Conservation (phyloP, 2,329 filamentous ascomycete species). For the Aspergillus glaucus region DNA sequence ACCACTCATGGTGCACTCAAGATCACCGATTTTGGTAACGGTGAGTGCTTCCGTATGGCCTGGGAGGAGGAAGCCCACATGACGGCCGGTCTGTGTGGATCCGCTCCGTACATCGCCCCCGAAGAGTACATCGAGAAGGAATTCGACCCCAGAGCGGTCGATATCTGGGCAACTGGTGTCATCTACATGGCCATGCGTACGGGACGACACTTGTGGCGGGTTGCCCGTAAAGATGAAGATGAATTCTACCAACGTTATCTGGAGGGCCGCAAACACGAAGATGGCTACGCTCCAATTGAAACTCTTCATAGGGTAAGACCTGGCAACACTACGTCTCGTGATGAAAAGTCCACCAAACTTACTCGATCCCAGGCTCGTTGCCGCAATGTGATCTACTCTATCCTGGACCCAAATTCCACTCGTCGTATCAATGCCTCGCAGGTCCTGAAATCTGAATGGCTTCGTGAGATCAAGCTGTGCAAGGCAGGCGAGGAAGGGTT, state of each 20-base stretch:
- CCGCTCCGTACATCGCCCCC: constrained; percentile 92
- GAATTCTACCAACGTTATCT: constrained; percentile 96
- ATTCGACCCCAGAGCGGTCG: constrained; percentile 94
- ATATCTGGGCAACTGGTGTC: constrained; percentile 96
- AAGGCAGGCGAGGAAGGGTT: constrained; percentile 94
- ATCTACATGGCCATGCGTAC: constrained; percentile 99
- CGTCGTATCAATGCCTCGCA: constrained; percentile 93
- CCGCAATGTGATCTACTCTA: constrained; percentile 97
- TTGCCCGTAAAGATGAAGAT: constrained; percentile 95
- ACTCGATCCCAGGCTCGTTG: constrained; percentile 67
- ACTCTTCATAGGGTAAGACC: constrained; percentile 80
- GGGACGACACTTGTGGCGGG: constrained; percentile 88
- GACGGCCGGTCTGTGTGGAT: constrained; percentile 94
- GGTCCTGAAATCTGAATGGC: constrained; percentile 97
- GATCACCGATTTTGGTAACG: constrained; percentile 97
- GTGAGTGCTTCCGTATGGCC: constrained; percentile 98
- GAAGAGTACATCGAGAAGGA: constrained; percentile 95
- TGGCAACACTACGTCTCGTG: neutral
- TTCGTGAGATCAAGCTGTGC: constrained; percentile 93
- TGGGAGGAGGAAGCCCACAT: constrained; percentile 99
- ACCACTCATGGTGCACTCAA: constrained; percentile 90
- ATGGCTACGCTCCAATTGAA: constrained; percentile 94
- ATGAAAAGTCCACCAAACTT: constrained; percentile 7
- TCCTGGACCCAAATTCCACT: constrained; percentile 87
- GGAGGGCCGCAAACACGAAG: constrained; percentile 85